Base-by-base conservation (phyloP, 306 rosid genomes). In the Castanea sativa region DNA sequence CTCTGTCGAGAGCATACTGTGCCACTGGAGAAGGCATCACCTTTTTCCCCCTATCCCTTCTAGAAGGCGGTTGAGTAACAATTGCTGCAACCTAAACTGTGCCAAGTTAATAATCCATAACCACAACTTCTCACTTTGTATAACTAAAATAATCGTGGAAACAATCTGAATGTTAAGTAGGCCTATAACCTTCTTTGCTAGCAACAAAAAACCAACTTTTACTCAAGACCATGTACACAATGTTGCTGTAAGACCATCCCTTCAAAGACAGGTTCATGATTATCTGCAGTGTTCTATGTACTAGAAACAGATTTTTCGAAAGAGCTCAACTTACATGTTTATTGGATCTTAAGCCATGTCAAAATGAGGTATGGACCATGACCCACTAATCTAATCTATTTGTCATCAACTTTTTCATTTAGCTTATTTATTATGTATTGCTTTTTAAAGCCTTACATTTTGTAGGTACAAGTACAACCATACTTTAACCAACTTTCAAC, bases 51-150 rank as follows among this genome's bases (percentile, higher is more conserved):
- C 99, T 82, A 72, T 87, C 91, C 81, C 90, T 92, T 83, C 95
- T 90, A 57, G 97, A 87, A 38, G 95, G 84, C 27, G 97, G 97
- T 71, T 91, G 99, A 69, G 97, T 92, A 33, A 94, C 97, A 86
- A 94, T 90, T 6, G 97, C 99, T 23, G 97, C 91, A 83, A 94
- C 91, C 98, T 93, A 80, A 76, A 82, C 33, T n/a, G 53, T 59
- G 70, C 55, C 77, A 53, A 49, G 72, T 79, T 61, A 74, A 76
- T 63, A 5, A 75, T 61, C 38, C 12, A 16, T n/a, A 55, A 6
- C 20, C 63, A 6, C 30, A 76, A 76, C 68, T 25, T 79, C 27
- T 23, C 3, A 27, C 63, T 71, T 11, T 73, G 4, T 32, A 41
- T 5, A 3, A 15, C 25, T 38, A 35, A 14, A 19, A 35, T 64